Base-by-base conservation (phyloP, 2,329 filamentous ascomycete species). In the Paracoccidioides lutzii region DNA sequence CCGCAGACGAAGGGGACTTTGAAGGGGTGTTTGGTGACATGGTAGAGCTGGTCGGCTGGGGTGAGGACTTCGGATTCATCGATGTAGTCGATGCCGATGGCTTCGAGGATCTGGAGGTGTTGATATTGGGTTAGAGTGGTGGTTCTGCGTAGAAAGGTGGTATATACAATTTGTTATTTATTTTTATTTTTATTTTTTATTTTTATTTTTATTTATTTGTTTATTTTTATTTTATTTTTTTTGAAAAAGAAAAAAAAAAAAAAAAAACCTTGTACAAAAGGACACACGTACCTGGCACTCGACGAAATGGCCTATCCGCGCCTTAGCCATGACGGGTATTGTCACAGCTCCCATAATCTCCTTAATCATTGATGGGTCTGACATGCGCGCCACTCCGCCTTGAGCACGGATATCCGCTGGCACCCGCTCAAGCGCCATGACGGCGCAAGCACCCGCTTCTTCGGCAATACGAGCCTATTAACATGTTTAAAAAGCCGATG, bases 311-410 rank as follows among this genome's bases (percentile, higher is more conserved):
- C 93, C 93, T 69, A 97, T 98, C 69, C 93, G 83, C 30, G 91
- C 91, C 77, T 98, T 98, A 61, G 93, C 93, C 93, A 98, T 97
- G 72, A 98, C 93, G 64, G 93, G 93, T 66, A 97, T 96, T 54
- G 91, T 97, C 49, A 97, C 93, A 43, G 90, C 84, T 3, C 80
- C 82, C 83, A 96, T 94, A 71, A 98, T 97, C 72, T 90, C 88
- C 74, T 87, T 86, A 79, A 97, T 97, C 81, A 96, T 88, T 65
- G 80, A 77, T 1, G 93, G 93, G 75, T 97, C 91, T 2, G 87
- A 93, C 93, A 98, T 98, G 73, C 93, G 87, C 10, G 90, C 90
- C 28, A 98, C 93, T 68, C 93, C 93, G 64, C 93, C 93, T 71
- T 95, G 81, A 59, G 79, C 84, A 64, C 93, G 84, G 71, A 98